Conservation (phyloP, 2,329 filamentous ascomycete genomes). For the Monosporascus sp. region DNA sequence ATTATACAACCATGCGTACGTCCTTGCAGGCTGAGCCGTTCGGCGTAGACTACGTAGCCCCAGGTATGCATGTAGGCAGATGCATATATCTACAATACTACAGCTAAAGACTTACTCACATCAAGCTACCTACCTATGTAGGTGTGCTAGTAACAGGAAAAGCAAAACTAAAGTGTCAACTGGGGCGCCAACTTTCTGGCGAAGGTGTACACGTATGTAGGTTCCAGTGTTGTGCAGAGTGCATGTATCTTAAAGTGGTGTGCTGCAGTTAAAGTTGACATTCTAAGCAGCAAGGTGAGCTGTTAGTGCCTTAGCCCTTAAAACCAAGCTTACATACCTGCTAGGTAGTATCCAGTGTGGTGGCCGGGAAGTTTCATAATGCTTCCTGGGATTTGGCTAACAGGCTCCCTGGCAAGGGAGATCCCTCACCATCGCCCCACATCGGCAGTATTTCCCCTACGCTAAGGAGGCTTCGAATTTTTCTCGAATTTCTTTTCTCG, state of each 20-base stretch:
- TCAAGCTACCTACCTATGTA: not conserved
- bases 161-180: too few species aligned
- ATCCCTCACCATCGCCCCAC: conserved; percentile 22
- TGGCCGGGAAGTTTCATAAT: not conserved
- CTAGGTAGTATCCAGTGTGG: not conserved
- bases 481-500: conserved; percentile 27
- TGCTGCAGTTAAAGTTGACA: not conserved
- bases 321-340: too few species aligned
- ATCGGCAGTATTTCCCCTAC: conserved; percentile 26
- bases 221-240: too few species aligned
- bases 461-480: conserved; percentile 27
- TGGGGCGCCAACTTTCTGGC: too few species aligned
- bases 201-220: not conserved
- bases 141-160: not conserved
- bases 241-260: not conserved
- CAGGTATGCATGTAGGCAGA: too few species aligned
- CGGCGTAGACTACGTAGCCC: too few species aligned
- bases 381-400: not conserved
- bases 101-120: too few species aligned
- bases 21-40: too few species aligned
- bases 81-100: too few species aligned
- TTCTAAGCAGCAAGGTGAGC: not conserved
- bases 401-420: conserved; percentile 9
- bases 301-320: too few species aligned
- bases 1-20: too few species aligned